A percentile compares a stretch with the other conserved stretches of the same genome.
These are phyloP conservation scores for Aspergillus arachidicola DNA, from an alignment of 2,329 filamentous ascomycete genomes.

Conservation along the genomic window DNA sequence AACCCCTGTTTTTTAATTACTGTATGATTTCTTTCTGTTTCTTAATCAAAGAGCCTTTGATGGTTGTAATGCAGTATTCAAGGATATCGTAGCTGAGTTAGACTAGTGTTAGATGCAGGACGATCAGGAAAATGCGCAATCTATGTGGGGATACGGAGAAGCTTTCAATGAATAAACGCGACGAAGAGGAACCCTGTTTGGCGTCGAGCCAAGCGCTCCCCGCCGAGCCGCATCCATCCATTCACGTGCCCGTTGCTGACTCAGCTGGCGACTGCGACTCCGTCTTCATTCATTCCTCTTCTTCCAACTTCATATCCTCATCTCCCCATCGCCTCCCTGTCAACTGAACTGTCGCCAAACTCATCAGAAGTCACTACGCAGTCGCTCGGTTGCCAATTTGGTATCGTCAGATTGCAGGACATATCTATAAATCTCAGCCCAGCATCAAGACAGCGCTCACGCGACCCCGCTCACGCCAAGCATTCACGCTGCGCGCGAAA, in stretches of 20 bases:
- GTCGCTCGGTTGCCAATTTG: neutral
- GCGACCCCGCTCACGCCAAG: conserved; percentile 35
- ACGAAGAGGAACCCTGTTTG: conserved; percentile 17
- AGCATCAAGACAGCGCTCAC: conserved; percentile 17
- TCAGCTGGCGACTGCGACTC: conserved; percentile 15
- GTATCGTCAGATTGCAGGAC: neutral
- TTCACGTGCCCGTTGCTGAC: conserved; percentile 23
- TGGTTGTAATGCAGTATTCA: neutral
- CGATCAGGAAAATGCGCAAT: conserved; percentile 10
- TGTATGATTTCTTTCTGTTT: neutral
- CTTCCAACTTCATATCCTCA: conserved; percentile 10
- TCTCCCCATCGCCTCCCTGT: conserved; percentile 1
- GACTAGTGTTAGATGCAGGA: neutral
- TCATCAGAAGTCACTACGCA: neutral
- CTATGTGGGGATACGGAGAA: conserved; percentile 29
- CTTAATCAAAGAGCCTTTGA: neutral
- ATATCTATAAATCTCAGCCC: conserved; percentile 4
- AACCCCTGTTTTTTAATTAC: neutral
- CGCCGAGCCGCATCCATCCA: conserved; percentile 18
- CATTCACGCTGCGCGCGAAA: conserved; percentile 30
- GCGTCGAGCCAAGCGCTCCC: conserved; percentile 24
- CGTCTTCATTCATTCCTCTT: conserved; percentile 12
- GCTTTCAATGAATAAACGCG: conserved; percentile 24
- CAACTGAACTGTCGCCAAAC: conserved; percentile 4
- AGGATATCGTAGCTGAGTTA: neutral